Conservation (phyloP, 441 rosid species). For the Populus hybrid region DNA sequence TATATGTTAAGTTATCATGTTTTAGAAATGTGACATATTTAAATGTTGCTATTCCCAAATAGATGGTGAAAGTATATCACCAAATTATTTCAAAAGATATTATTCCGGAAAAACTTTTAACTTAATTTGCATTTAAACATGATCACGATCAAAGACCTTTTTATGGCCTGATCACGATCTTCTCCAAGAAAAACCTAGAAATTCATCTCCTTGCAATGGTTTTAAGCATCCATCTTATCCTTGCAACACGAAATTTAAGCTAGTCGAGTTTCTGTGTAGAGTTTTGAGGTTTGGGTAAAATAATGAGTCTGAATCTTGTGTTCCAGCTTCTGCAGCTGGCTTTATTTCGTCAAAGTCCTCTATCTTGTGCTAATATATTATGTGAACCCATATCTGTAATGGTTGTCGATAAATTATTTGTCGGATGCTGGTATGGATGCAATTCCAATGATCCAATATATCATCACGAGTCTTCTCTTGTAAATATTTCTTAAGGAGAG, state of each 20-base stretch:
- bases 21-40: no score
- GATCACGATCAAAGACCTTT: constrained; percentile 24
- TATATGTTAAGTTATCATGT: no score
- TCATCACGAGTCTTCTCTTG: not conserved
- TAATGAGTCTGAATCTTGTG: not conserved
- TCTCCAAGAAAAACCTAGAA: not conserved
- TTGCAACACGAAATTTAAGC: not conserved
- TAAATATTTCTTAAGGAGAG: no score
- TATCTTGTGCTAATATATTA: not conserved
- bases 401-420: not conserved
- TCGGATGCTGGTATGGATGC: no score
- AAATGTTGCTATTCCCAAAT: no score
- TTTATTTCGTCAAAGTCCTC: not conserved
- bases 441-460: not conserved
- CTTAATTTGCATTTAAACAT: not conserved
- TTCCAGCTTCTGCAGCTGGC: not conserved
- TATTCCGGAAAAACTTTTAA: no score
- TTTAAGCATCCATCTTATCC: not conserved
- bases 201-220: not conserved
- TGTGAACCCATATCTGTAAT: not conserved
- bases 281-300: not conserved
- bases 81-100: no score
- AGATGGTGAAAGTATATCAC: no score
- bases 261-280: not conserved
- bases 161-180: constrained; percentile 32